Conservation (phyloP, 495 filamentous ascomycete genomes). For the Schizothecium vesticola region DNA sequence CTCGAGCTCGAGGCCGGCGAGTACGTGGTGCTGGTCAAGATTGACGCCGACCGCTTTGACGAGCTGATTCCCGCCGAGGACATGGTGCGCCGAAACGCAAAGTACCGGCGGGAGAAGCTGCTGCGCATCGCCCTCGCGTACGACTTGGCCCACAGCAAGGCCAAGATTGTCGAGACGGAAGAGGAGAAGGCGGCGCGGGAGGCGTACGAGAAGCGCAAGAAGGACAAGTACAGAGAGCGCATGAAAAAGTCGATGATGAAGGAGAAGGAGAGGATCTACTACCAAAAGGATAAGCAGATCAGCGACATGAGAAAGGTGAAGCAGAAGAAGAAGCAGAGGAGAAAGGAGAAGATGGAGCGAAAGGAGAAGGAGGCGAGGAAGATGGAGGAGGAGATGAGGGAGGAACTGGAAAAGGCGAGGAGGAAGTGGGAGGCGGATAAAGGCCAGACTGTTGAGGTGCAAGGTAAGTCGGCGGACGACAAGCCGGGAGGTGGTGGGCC, state of each 20-base stretch:
- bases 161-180: slow-evolving; percentile 59
- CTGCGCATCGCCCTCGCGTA: slow-evolving; percentile 76
- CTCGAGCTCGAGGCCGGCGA: slow-evolving; percentile 75
- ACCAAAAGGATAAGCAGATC: slow-evolving; percentile 8
- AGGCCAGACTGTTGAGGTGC: not conserved
- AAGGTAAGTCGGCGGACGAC: not conserved
- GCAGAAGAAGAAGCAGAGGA: slow-evolving; percentile 25
- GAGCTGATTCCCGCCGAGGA: slow-evolving; percentile 56
- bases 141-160: slow-evolving; percentile 79
- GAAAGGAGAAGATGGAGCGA: slow-evolving; percentile 22
- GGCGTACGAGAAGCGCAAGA: slow-evolving; percentile 33
- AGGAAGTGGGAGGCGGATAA: not conserved
- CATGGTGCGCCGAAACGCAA: slow-evolving; percentile 58
- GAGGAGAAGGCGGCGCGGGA: slow-evolving; percentile 52
- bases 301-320: slow-evolving; percentile 11
- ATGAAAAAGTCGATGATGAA: slow-evolving; percentile 26
- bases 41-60: slow-evolving; percentile 59
- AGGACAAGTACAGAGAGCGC: slow-evolving; percentile 47
- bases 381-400: not conserved
- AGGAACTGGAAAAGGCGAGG: not conserved
- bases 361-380: slow-evolving; percentile 1
- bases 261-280: slow-evolving; percentile 20
- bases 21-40: slow-evolving; percentile 73
- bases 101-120: slow-evolving; percentile 68
- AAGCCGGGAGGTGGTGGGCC: not conserved